Evolutionary conservation across 805 yeast species (phyloP).

Genomic region (Saccharomycopsis sp.): DNA sequence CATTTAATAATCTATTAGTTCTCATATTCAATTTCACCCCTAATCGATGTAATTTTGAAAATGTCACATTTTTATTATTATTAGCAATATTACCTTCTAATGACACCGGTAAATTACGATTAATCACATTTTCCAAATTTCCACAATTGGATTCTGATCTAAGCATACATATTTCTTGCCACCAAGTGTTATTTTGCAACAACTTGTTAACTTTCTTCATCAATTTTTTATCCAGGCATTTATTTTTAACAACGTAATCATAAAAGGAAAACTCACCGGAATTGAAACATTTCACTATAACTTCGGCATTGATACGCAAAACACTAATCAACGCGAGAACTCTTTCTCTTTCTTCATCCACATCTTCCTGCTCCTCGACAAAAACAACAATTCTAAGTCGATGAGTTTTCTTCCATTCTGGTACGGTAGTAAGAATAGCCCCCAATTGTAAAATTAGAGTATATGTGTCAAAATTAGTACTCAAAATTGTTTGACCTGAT

Average conservation of each 20-base stretch:
- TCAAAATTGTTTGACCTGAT: conserved; percentile 60
- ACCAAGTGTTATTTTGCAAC: conserved; percentile 73
- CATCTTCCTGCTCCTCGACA: conserved; percentile 71
- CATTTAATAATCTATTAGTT: conserved; percentile 41
- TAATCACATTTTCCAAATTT: background rate
- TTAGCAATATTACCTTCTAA: background rate
- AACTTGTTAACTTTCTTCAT: conserved; percentile 42
- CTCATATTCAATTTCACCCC: conserved; percentile 80
- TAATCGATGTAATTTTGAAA: conserved; percentile 63
- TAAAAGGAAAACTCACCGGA: conserved; percentile 53
- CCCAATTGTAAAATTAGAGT: conserved; percentile 91
- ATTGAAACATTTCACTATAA: conserved; percentile 67
- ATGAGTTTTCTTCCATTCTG: conserved; percentile 82
- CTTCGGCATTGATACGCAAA: conserved; percentile 77
- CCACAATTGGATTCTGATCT: conserved; percentile 30
- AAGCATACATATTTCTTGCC: conserved; percentile 61
- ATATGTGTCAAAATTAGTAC: conserved; percentile 93
- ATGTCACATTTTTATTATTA: conserved; percentile 15
- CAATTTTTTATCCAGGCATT: conserved; percentile 23
- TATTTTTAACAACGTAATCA: conserved; percentile 64
- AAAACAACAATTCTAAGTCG: conserved; percentile 76
- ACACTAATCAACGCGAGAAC: conserved; percentile 58
- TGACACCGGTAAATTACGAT: background rate
- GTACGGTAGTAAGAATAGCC: conserved; percentile 86
- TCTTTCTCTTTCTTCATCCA: conserved; percentile 60